These are phyloP conservation scores for Parachlorella kessleri DNA, from an alignment of 139 green algal species.

Conservation along the genomic window DNA sequence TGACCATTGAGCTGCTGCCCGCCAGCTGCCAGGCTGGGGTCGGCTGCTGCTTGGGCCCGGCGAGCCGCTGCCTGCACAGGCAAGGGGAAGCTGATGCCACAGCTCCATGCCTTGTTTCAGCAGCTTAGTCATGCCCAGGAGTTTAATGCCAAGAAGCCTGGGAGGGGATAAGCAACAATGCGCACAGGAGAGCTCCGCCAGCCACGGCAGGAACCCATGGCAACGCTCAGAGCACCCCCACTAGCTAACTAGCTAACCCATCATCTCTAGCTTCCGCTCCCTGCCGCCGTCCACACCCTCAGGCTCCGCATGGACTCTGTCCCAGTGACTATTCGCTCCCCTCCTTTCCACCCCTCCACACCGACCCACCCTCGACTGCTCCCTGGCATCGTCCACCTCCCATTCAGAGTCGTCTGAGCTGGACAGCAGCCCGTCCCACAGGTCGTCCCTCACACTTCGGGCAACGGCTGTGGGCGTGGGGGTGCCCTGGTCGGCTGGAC, in stretches of 20 bases:
- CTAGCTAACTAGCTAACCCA: background rate
- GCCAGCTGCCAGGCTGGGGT: no score
- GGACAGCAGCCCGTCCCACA: constrained; percentile 32
- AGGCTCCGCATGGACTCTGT: background rate
- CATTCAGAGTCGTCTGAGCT: constrained; percentile 26
- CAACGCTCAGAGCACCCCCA: no score
- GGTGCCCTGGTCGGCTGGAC: background rate
- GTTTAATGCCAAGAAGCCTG: no score
- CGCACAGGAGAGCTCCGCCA: no score
- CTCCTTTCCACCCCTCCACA: background rate
- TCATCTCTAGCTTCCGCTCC: background rate
- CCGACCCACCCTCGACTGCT: constrained; percentile 17
- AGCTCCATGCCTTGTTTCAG: no score
- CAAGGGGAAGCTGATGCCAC: no score
- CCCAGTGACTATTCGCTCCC: background rate
- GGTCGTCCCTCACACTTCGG: constrained; percentile 12
- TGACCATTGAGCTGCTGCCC: no score
- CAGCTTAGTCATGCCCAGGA: no score
- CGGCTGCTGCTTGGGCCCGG: constrained; percentile 4
- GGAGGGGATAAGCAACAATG: no score
- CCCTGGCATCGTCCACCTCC: constrained; percentile 15
- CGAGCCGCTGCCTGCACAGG: no score
- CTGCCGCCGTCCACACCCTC: background rate
- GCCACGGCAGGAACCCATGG: no score
- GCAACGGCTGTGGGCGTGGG: background rate